phyloP scores from a whole-genome alignment of 2,329 filamentous ascomycete genomes.

The Davidsoniella eucalypti region DNA sequence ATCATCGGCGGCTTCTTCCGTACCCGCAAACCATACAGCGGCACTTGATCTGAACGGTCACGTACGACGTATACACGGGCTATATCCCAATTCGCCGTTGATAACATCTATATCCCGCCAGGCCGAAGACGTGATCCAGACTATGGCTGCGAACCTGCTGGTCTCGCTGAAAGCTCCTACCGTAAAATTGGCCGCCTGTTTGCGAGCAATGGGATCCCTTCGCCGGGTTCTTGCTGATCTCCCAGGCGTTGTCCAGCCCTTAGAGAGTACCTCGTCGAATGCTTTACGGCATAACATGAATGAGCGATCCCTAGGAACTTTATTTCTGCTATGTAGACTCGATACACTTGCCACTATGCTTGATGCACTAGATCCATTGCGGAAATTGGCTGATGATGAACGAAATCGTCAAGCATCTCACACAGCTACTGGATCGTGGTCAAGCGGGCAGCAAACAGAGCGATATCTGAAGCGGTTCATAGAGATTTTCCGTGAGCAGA shows the following conservation, averaged over 20 bases:
- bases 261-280: conserved; percentile 1
- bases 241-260: conserved; percentile 14
- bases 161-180: conserved; percentile 56
- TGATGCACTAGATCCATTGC: conserved; percentile 67
- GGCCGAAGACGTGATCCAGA: conserved; percentile 73
- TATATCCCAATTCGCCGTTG: conserved; percentile 67
- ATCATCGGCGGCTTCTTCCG: conserved; percentile 55
- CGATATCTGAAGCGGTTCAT: conserved; percentile 89
- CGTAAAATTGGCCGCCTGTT: conserved; percentile 75
- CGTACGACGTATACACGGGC: conserved; percentile 65
- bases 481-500: conserved; percentile 94
- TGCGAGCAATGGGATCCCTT: conserved; percentile 84
- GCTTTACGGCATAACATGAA: conserved; percentile 6
- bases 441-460: conserved; percentile 78
- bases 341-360: conserved; percentile 65
- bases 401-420: conserved; percentile 29
- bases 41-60: conserved; percentile 88
- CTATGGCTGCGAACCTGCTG: conserved; percentile 75
- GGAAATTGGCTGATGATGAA: conserved; percentile 82
- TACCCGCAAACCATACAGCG: conserved; percentile 63
- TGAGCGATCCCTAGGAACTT: conserved; percentile 58
- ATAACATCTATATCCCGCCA: conserved; percentile 57
- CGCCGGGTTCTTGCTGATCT: conserved; percentile 66
- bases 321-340: conserved; percentile 78
- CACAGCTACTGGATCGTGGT: conserved; percentile 31